Base-by-base conservation (phyloP, 2,329 filamentous ascomycete genomes). In the Aphanocladium album region DNA sequence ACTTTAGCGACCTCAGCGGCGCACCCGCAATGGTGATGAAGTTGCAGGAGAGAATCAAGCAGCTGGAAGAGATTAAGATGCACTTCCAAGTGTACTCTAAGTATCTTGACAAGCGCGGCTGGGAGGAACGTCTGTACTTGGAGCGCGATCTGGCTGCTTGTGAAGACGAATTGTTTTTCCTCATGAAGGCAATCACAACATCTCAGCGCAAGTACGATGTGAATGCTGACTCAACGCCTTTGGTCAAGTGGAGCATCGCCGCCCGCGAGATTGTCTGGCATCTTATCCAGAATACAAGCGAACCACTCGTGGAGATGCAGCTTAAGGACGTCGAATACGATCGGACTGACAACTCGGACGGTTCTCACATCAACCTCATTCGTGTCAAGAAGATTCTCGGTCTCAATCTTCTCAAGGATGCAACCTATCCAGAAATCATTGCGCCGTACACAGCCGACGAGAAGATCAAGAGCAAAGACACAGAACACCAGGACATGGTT, bases 161-260 rank as follows among this genome's bases (percentile, higher is more conserved):
- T 69, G 95, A 98, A 72, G 95, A 99, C 69, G 96, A 99, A 73
- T 77, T 99, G 9, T 99, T 99, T 81, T 99, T 99, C 77, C 90
- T 99, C 80, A 98, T 99, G 95, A 98, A 99, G 70, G 96, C 95
- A 43, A 99, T 99, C 71, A 99, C 95, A 1, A 96, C 92, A 2
- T 96, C 93, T 5, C 95, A 99, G 74, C 83, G 92, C 62, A 95
- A 93, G 71, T 87, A 86, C 64, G 91, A 96, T 83, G 67, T 69
- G 51, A 80, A 85, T 54, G 85, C 86, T 7, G 84, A 91, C 64
- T 89, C 87, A 60, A 93, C 85, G 62, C 92, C 92, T 6, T 79
- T 97, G 45, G 75, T 99, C 58, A 88, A 91, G 67, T 97, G 93
- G 89, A 95, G 91, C 71, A 91, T 99, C 62, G 89, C 90, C n/a